These are phyloP conservation scores for Aeschynomene evenia DNA, from an alignment of 306 rosid species.

Conservation along the genomic window DNA sequence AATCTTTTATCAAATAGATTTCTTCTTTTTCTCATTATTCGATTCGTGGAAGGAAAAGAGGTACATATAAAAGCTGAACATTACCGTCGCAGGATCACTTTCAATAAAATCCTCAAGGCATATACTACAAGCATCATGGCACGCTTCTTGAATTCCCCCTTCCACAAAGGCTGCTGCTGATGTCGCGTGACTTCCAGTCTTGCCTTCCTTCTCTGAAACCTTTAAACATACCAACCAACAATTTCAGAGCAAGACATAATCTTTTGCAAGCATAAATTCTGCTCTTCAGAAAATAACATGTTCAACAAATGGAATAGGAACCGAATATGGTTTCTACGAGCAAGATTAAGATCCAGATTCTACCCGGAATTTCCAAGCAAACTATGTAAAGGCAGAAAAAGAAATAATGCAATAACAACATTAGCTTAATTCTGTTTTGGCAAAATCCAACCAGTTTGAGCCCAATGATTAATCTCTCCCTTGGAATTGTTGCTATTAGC, in stretches of 20 bases:
- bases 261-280: background rate
- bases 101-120: constrained; percentile 84
- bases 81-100: constrained; percentile 76
- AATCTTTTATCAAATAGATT: background rate
- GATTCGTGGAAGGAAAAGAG: background rate
- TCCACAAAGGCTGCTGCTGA: constrained; percentile 88
- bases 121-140: constrained; percentile 84
- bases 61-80: constrained; percentile 8
- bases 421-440: background rate
- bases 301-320: constrained; percentile 5
- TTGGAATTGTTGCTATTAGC: background rate
- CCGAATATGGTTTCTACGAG: background rate
- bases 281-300: background rate
- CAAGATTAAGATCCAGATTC: constrained; percentile 9
- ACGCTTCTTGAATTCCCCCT: constrained; percentile 80
- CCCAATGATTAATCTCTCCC: background rate
- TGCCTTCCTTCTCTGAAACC: constrained; percentile 56
- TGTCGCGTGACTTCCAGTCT: constrained; percentile 54
- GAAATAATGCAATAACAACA: background rate
- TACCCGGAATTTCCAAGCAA: background rate
- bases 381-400: background rate
- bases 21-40: background rate
- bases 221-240: constrained; percentile 32
- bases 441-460: constrained; percentile 1
- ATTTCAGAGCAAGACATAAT: constrained; percentile 24